Evolutionary conservation across 2,329 filamentous ascomycete genomes (phyloP).

Genomic region (Exserohilum turcica): DNA sequence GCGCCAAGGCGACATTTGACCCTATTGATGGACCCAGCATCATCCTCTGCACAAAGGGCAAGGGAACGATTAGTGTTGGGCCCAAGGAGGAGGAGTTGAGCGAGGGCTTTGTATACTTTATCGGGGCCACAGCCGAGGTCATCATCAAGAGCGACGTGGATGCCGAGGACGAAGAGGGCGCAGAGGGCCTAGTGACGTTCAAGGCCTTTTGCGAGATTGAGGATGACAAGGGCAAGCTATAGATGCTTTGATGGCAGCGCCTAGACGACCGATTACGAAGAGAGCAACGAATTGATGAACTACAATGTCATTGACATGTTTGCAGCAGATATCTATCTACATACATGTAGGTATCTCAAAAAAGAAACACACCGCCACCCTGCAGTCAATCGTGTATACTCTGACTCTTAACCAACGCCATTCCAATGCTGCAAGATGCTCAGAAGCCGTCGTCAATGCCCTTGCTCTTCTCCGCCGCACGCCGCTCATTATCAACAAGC

Average conservation of each 20-base stretch:
- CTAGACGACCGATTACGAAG: background rate
- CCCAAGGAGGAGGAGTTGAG: slow-evolving; percentile 72
- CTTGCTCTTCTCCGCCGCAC: slow-evolving; percentile 53
- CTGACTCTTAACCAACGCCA: background rate
- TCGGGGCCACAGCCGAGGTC: slow-evolving; percentile 84
- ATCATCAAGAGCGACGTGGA: slow-evolving; percentile 71
- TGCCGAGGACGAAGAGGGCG: slow-evolving; percentile 27
- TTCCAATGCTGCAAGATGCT: too few species aligned
- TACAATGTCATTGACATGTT: background rate
- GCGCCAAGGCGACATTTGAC: slow-evolving; percentile 87
- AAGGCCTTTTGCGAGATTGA: slow-evolving; percentile 88
- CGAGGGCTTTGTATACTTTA: slow-evolving; percentile 61
- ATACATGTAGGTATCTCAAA: background rate
- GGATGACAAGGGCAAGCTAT: slow-evolving; percentile 39
- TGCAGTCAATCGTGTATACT: background rate
- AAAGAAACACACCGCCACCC: background rate
- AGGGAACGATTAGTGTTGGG: slow-evolving; percentile 83
- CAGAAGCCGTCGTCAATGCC: slow-evolving; percentile 60
- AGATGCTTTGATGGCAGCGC: background rate
- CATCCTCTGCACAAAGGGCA: slow-evolving; percentile 84
- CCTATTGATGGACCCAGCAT: slow-evolving; percentile 87
- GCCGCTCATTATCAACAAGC: slow-evolving; percentile 56
- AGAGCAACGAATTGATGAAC: background rate
- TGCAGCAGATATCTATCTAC: background rate
- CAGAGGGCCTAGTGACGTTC: slow-evolving; percentile 80